These are phyloP conservation scores for Dendrocalamus latiflorus DNA, from an alignment of 202 grass and related monocot genomes.

Conservation along the genomic window DNA sequence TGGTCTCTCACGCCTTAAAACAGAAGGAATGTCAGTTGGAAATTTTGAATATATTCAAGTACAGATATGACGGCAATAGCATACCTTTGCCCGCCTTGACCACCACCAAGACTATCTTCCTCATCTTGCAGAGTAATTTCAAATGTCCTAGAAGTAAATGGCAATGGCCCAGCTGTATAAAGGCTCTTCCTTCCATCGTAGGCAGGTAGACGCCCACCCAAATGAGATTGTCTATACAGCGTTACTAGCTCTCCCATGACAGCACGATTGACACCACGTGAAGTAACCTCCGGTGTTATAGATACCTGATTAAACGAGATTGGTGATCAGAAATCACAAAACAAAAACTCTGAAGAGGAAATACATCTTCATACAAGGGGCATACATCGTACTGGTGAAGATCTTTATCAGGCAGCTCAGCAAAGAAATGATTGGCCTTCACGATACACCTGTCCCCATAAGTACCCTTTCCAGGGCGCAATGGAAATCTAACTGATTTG, in stretches of 20 bases:
- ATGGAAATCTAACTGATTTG: slow-evolving; percentile 82
- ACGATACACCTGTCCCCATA: slow-evolving; percentile 79
- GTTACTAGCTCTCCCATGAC: slow-evolving; percentile 75
- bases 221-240: slow-evolving; percentile 50
- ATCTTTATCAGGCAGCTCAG: slow-evolving; percentile 90
- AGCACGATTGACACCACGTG: slow-evolving; percentile 92
- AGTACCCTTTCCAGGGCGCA: slow-evolving; percentile 89
- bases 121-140: slow-evolving; percentile 78
- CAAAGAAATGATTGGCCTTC: slow-evolving; percentile 99
- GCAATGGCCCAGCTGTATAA: slow-evolving; percentile 84
- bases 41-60: neutral
- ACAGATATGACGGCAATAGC: neutral
- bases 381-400: slow-evolving; percentile 98
- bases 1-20: slow-evolving; percentile 58
- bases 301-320: slow-evolving; percentile 53
- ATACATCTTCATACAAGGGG: neutral
- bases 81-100: slow-evolving; percentile 53
- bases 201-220: slow-evolving; percentile 81
- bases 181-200: slow-evolving; percentile 96
- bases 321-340: slow-evolving; percentile 9
- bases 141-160: slow-evolving; percentile 71
- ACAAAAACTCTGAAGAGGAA: neutral
- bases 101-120: slow-evolving; percentile 63
- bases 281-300: slow-evolving; percentile 84
- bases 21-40: slow-evolving; percentile 25